Base-by-base conservation (phyloP, 371 early-diverging fungal genomes). In the Phascolomyces articulosus region DNA sequence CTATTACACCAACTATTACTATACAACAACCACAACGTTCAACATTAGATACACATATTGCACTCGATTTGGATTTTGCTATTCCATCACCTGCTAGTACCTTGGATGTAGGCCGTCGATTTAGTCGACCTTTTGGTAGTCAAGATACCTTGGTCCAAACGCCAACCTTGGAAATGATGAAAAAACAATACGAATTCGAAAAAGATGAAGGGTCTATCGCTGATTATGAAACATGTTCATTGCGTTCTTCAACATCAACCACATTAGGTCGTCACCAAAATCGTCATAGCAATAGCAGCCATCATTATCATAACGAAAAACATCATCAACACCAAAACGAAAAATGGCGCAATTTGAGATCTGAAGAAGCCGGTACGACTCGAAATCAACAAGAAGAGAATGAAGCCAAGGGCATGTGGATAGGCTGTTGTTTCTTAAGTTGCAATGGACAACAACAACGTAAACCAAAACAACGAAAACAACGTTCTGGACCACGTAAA, bases 121-220 rank as follows among this genome's bases (percentile, higher is more conserved):
- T 27, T 13, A 61, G 51, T 40, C 61, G 73, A 26, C 80, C 80
- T 6, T 80, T 72, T 67, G 80, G 75, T 6, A 80, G 80, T n/a
- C 80, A 80, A 53, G 80, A 80, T 34, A 80, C 80, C 6, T 59
- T 80, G 6, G 77, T 80, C 8, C 72, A 69, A 47, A n/a, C 51
- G 28, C 65, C 28, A 24, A 0, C 40, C n/a, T n/a, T n/a, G n/a
- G n/a, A n/a, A 40, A 10, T 11, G 44, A 41, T 15, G 0, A 34
- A 38, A 41, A 40, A 40, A 34, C n/a, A 18, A 44, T n/a, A 44
- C 16, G 28, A 51, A 20, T 51, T 24, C 15, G 51, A 51, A 24
- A 51, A 51, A 24, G 51, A 34, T 34, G 34, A 51, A 51, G 34
- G 10, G 57, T 51, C 51, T 3, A 51, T 51, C 23, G 23, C 51